A percentile compares a stretch with the other conserved stretches of the same genome.
Evolutionary conservation across 768 basidiomycete genomes (phyloP).

Genomic region (Boletus barrowsii): DNA sequence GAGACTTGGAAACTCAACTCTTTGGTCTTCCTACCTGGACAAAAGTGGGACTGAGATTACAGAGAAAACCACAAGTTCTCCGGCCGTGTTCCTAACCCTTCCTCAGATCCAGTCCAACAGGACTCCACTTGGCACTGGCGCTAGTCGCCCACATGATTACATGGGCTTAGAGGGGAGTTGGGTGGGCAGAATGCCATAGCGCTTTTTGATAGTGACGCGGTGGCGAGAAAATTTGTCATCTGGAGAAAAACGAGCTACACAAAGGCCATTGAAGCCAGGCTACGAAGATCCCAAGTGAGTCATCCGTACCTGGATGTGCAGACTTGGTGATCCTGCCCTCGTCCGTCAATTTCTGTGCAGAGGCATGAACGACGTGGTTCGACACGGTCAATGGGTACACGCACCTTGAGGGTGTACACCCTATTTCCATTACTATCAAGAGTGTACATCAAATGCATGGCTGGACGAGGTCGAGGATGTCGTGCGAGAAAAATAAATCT

Average conservation of each 20-base stretch:
- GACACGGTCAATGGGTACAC: constrained; percentile 10
- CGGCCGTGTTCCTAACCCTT: too few relatives aligned
- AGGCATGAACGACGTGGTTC: constrained; percentile 1
- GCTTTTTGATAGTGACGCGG: constrained; percentile 94
- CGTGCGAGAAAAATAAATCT: constrained; percentile 5
- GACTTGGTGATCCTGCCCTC: constrained; percentile 86
- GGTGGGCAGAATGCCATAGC: constrained; percentile 84
- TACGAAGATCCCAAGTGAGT: neutral
- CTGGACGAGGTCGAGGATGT: constrained; percentile 18
- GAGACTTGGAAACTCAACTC: too few relatives aligned
- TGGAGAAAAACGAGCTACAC: constrained; percentile 90
- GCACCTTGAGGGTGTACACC: constrained; percentile 89
- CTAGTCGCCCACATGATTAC: constrained; percentile 38
- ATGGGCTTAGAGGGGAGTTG: constrained; percentile 88
- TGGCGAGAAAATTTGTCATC: constrained; percentile 99
- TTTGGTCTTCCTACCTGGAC: too few relatives aligned
- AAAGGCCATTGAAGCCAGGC: neutral
- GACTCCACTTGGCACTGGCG: too few relatives aligned
- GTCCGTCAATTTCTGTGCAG: constrained; percentile 75
- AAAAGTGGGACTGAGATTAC: too few relatives aligned
- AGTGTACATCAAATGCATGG: constrained; percentile 98
- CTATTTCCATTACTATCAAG: constrained; percentile 74
- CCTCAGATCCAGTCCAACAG: too few relatives aligned
- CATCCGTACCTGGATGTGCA: constrained; percentile 84
- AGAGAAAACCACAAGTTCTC: too few relatives aligned